phyloP scores from a whole-genome alignment of 306 rosid genomes.

The Cucumis cinereus region DNA sequence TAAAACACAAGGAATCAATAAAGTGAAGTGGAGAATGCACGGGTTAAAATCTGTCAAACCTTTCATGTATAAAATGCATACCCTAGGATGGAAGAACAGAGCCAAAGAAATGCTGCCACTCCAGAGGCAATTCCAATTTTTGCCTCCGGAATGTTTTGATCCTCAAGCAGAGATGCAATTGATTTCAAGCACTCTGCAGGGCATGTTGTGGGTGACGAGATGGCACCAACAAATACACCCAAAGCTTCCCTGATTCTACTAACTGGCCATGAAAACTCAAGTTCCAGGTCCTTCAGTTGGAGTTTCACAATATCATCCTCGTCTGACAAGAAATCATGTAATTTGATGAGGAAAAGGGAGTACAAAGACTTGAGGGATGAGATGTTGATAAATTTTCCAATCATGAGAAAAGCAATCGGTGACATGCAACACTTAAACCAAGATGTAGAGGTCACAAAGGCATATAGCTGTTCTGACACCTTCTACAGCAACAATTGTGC shows the following conservation, averaged over 20 bases:
- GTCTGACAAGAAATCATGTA: conserved; percentile 23
- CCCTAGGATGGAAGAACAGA: conserved; percentile 77
- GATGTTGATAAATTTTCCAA: neutral
- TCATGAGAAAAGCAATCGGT: neutral
- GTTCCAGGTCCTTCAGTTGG: conserved; percentile 41
- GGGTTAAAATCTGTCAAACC: neutral
- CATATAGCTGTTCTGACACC: neutral
- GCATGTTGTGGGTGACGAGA: conserved; percentile 42
- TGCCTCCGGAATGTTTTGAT: conserved; percentile 56
- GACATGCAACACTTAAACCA: neutral
- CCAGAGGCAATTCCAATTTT: conserved; percentile 59
- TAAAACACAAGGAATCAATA: conserved; percentile 17
- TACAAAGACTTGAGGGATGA: neutral
- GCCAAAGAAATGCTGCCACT: conserved; percentile 77
- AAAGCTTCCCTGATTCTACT: conserved; percentile 42
- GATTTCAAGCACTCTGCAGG: conserved; percentile 42
- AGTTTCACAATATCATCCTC: conserved; percentile 49
- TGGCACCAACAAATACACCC: conserved; percentile 20
- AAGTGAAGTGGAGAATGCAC: neutral
- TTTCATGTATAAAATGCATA: conserved; percentile 5
- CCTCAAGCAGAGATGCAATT: conserved; percentile 51
- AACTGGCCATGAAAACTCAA: conserved; percentile 81
- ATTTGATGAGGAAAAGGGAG: neutral
- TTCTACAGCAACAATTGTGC: neutral
- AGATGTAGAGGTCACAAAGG: neutral